Conservation (phyloP, 2,329 filamentous ascomycete species). For the Arthrobotrys sinensis region DNA sequence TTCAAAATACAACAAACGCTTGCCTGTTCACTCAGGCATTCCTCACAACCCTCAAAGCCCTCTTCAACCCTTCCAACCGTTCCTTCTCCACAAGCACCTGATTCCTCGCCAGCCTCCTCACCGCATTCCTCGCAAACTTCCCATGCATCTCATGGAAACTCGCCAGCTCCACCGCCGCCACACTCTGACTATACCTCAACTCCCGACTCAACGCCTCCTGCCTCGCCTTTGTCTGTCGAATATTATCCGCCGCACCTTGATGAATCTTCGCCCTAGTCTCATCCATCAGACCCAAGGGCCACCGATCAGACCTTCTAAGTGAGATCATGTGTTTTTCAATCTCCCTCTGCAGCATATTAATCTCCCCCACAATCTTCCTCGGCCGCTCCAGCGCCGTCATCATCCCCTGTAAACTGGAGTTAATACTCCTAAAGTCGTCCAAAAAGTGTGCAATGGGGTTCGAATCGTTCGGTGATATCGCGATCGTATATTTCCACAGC, state of each 20-base stretch:
- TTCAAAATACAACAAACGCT: conserved; percentile 29
- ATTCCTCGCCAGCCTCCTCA: conserved; percentile 81
- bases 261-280: conserved; percentile 84
- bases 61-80: conserved; percentile 82
- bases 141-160: conserved; percentile 94
- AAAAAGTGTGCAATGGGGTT: conserved; percentile 82
- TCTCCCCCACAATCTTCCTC: conserved; percentile 81
- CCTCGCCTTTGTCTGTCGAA: conserved; percentile 79
- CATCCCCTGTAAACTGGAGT: conserved; percentile 86
- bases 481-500: conserved; percentile 79
- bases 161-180: conserved; percentile 90
- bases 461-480: conserved; percentile 77
- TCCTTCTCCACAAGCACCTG: conserved; percentile 86
- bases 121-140: conserved; percentile 79
- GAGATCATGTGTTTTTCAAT: conserved; percentile 84
- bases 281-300: conserved; percentile 86
- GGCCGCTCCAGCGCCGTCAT: conserved; percentile 84
- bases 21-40: conserved; percentile 80
- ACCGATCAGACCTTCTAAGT: conserved; percentile 80
- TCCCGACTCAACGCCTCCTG: conserved; percentile 83
- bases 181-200: conserved; percentile 90
- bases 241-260: conserved; percentile 86
- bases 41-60: conserved; percentile 85
- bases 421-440: conserved; percentile 82
- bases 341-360: conserved; percentile 80